Evolutionary conservation across 768 basidiomycete species (phyloP), one percentile per base, ranked within the genome.

Genomic region (Asterophora lycoperdoides): DNA sequence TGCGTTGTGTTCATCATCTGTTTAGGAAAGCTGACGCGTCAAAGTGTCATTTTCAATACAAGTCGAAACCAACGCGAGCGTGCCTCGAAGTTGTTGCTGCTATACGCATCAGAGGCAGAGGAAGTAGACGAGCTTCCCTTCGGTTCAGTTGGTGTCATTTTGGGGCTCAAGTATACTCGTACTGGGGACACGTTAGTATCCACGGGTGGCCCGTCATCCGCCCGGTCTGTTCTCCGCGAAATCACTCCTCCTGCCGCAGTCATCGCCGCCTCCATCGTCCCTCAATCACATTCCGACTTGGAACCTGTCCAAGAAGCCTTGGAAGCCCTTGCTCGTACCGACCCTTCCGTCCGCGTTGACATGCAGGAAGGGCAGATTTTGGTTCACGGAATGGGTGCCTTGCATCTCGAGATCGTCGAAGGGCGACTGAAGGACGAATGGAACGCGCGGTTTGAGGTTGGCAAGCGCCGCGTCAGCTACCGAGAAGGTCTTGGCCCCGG

Each of bases 331-430:
- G 71, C 80, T 14, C 84, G 91, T n/a, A 93, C 92, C 1, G 91
- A 93, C 60, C 91, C 91, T n/a, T 92, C 89, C 0, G 79, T 92
- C 23, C 83, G 92, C 15, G 72, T 83, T 26, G 91, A 92, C 46
- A 69, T 72, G 2, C 83, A 88, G 47, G 91, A 93, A 55, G 91
- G 89, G 1, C 91, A 93, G 58, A 71, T 90, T 29, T 75, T 93
- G 26, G 75, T 90, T 1, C 88, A 93, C 56, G 90, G 90, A 2
- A 79, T 93, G 35, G 91, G 91, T 11, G 80, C 86, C 26, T 75
- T 93, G 10, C 91, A 93, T 60, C 77, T 93, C n/a, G 91, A 93
- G 64, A 92, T 93, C 47, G 75, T 92, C 8, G 88, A 89, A 65
- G 79, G 82, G n/a, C 77, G 92, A 36, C 70, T 93, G 20, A 75